Percentiles rank a stretch among this genome's conserved stretches.
These are phyloP conservation scores for Strobilomyces dryophilus DNA, from an alignment of 768 basidiomycete species.

Conservation along the genomic window DNA sequence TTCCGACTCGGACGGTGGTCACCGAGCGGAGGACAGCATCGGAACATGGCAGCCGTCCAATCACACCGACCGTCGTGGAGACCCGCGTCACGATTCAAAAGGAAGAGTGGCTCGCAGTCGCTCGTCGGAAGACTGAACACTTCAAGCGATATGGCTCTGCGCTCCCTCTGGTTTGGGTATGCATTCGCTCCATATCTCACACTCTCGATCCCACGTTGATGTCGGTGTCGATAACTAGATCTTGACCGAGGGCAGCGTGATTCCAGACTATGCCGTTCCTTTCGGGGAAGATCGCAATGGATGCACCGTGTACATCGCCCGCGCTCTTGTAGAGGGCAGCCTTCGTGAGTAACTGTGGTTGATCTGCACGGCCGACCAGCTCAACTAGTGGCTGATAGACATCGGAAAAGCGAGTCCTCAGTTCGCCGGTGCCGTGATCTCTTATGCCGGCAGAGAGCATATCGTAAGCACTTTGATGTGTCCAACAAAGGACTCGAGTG, in stretches of 20 bases:
- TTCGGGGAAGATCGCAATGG: slow-evolving; percentile 32
- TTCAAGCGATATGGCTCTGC: slow-evolving; percentile 27
- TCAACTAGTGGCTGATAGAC: slow-evolving; percentile 17
- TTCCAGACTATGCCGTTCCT: slow-evolving; percentile 31
- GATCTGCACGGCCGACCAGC: neutral
- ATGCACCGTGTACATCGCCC: slow-evolving; percentile 25
- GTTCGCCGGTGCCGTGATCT: slow-evolving; percentile 29
- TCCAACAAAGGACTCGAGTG: neutral
- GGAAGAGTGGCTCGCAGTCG: slow-evolving; percentile 28
- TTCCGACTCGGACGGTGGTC: neutral
- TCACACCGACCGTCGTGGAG: slow-evolving; percentile 12
- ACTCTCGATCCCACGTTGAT: neutral
- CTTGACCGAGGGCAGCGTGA: slow-evolving; percentile 27
- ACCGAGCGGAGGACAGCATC: slow-evolving; percentile 4
- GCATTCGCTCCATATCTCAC: neutral
- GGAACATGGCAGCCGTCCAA: slow-evolving; percentile 14
- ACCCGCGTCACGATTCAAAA: slow-evolving; percentile 18
- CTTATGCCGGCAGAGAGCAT: slow-evolving; percentile 33
- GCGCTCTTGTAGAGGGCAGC: slow-evolving; percentile 28
- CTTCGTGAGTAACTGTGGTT: slow-evolving; percentile 22
- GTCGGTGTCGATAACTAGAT: slow-evolving; percentile 11
- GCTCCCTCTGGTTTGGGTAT: slow-evolving; percentile 31
- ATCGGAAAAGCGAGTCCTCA: slow-evolving; percentile 34
- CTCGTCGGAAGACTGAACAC: slow-evolving; percentile 28
- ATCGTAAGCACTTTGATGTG: slow-evolving; percentile 18